Conservation (phyloP, 1,284 basidiomycete species). For the Cystobasidium sp. region DNA sequence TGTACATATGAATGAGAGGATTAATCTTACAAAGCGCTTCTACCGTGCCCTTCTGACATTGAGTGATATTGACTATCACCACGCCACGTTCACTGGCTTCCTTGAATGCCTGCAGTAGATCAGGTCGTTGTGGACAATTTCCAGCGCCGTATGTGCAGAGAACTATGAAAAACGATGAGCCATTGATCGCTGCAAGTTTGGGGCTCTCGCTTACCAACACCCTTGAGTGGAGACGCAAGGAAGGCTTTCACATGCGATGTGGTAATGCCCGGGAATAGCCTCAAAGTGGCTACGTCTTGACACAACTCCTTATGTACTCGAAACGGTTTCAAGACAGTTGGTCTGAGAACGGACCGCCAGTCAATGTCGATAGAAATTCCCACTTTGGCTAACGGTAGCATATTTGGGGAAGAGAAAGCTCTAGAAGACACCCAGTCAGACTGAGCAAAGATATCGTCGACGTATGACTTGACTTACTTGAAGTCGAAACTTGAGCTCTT, state of each 20-base stretch:
- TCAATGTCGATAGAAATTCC: constrained; percentile 87
- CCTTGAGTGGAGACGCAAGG: constrained; percentile 70
- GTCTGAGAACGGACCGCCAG: constrained; percentile 80
- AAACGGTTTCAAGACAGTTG: constrained; percentile 75
- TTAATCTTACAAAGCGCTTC: constrained; percentile 32
- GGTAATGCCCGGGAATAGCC: constrained; percentile 85
- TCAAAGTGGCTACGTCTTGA: constrained; percentile 75
- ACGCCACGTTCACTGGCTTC: constrained; percentile 81
- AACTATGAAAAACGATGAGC: constrained; percentile 62
- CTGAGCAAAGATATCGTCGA: not conserved
- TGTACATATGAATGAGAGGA: constrained; percentile 9
- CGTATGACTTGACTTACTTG: constrained; percentile 55
- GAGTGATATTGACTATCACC: constrained; percentile 86
- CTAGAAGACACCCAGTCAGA: not conserved
- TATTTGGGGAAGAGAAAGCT: constrained; percentile 85
- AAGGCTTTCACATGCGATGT: constrained; percentile 72
- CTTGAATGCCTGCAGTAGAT: constrained; percentile 65
- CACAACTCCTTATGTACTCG: constrained; percentile 79
- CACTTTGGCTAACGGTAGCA: constrained; percentile 83
- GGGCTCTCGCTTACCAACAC: constrained; percentile 55
- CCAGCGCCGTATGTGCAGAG: constrained; percentile 89
- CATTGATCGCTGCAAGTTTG: not conserved
- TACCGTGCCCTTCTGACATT: constrained; percentile 81
- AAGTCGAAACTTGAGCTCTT: constrained; percentile 85
- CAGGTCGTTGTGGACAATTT: constrained; percentile 58